Conservation (phyloP, 441 rosid species). For the Populus hybrid region DNA sequence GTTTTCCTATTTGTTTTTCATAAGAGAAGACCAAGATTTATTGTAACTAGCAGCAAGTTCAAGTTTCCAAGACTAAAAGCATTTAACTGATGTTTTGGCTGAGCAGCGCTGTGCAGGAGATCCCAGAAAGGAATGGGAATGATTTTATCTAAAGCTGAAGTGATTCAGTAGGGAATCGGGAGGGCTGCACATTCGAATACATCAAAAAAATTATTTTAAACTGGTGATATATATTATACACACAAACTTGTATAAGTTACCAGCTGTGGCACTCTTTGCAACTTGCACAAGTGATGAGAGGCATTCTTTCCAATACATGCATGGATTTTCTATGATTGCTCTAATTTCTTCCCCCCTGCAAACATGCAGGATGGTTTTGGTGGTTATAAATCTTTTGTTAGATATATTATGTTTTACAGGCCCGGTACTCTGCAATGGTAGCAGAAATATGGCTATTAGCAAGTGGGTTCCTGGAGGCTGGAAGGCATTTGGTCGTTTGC, state of each 20-base stretch:
- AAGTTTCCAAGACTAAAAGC: neutral
- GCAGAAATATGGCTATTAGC: slow-evolving; percentile 97
- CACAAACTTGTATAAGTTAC: neutral
- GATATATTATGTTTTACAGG: slow-evolving; percentile 44
- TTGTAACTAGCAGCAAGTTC: neutral
- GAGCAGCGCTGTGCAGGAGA: slow-evolving; percentile 56
- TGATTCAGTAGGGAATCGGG: neutral
- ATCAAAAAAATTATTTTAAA: neutral
- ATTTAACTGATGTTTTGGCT: slow-evolving; percentile 11
- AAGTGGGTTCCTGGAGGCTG: slow-evolving; percentile 94
- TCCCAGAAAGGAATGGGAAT: slow-evolving; percentile 40
- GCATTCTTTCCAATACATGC: neutral
- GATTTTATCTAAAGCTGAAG: slow-evolving; percentile 19
- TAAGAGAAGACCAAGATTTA: neutral
- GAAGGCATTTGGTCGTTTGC: slow-evolving; percentile 82
- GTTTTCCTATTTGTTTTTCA: neutral
- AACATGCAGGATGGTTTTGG: neutral
- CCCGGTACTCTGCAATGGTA: slow-evolving; percentile 58
- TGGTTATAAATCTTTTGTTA: neutral
- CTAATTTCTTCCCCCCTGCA: neutral
- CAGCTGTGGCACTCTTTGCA: neutral
- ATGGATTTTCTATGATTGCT: neutral
- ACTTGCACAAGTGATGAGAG: neutral
- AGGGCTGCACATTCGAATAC: neutral
- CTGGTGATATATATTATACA: neutral